Conservation (phyloP, 23 red algal genomes). For the Gracilaria vermiculophylla region DNA sequence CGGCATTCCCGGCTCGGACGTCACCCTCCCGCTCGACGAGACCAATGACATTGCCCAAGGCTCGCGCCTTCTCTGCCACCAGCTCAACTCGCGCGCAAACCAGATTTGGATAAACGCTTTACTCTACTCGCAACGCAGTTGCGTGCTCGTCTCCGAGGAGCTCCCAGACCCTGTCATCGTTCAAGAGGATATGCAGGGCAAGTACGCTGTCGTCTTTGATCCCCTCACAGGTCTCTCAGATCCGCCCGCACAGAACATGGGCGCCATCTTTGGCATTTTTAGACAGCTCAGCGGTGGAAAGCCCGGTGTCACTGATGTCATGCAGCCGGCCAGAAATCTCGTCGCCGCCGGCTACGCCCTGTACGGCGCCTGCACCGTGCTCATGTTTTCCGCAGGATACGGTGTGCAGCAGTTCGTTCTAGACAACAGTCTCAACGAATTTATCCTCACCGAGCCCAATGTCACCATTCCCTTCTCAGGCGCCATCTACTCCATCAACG, state of each 20-base stretch:
- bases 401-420: slow-evolving; percentile 92
- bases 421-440: slow-evolving; percentile 93
- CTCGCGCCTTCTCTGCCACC: slow-evolving; percentile 35
- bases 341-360: slow-evolving; percentile 94
- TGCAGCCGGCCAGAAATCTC: slow-evolving; percentile 93
- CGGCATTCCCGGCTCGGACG: slow-evolving; percentile 50
- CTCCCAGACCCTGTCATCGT: slow-evolving; percentile 84
- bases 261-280: slow-evolving; percentile 97
- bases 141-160: slow-evolving; percentile 90
- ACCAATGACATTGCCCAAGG: slow-evolving; percentile 6
- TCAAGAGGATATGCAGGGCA: slow-evolving; percentile 80
- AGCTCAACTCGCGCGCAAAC: slow-evolving; percentile 78
- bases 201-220: slow-evolving; percentile 97
- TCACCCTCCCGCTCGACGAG: background rate
- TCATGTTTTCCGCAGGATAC: slow-evolving; percentile 81
- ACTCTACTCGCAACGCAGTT: slow-evolving; percentile 67
- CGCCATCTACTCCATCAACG: slow-evolving; percentile 86
- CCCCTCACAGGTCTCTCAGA: slow-evolving; percentile 90
- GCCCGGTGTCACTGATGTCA: slow-evolving; percentile 69
- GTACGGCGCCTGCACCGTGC: slow-evolving; percentile 78
- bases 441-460: slow-evolving; percentile 75
- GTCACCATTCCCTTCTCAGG: slow-evolving; percentile 85
- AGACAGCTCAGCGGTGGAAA: slow-evolving; percentile 71
- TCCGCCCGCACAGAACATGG: slow-evolving; percentile 92
- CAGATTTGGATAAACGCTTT: slow-evolving; percentile 91